Evolutionary conservation across 306 rosid species (phyloP).

Genomic region (Trichosanthes cucumerina): DNA sequence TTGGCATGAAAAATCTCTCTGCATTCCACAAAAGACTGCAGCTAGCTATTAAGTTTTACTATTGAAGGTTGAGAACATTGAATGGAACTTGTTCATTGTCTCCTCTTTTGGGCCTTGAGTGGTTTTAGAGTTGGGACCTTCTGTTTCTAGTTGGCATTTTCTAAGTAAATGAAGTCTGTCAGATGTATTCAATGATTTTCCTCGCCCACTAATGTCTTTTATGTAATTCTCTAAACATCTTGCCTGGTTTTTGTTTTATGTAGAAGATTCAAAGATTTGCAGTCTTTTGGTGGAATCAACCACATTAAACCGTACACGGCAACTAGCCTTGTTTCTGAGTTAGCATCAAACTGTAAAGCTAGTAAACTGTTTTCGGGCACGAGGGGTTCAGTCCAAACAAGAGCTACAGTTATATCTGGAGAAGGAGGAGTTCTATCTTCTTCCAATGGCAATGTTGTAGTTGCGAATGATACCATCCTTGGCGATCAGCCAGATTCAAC

Average conservation of each 20-base stretch:
- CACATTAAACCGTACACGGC: constrained; percentile 4
- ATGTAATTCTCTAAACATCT: not conserved
- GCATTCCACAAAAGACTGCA: not conserved
- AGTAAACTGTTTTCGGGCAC: constrained; percentile 26
- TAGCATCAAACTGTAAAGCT: constrained; percentile 25
- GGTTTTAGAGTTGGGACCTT: not conserved
- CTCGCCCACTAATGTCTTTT: not conserved
- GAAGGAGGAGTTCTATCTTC: constrained; percentile 41
- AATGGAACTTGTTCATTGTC: not conserved
- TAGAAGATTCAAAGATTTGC: constrained; percentile 39
- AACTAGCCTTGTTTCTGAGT: constrained; percentile 18
- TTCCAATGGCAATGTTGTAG: constrained; percentile 25
- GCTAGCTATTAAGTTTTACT: not conserved
- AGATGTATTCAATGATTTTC: not conserved
- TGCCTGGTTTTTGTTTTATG: constrained; percentile 5
- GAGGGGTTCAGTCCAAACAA: constrained; percentile 21
- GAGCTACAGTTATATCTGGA: constrained; percentile 43
- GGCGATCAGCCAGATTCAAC: constrained; percentile 23
- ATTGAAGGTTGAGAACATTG: not conserved
- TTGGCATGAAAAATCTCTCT: not conserved
- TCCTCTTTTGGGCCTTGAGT: not conserved
- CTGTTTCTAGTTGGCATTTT: not conserved
- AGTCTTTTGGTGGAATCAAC: constrained; percentile 25
- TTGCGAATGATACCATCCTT: constrained; percentile 11
- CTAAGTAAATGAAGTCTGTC: not conserved